Evolutionary conservation across 805 yeast species (phyloP).

Genomic region (Ogataea wickerhamii): DNA sequence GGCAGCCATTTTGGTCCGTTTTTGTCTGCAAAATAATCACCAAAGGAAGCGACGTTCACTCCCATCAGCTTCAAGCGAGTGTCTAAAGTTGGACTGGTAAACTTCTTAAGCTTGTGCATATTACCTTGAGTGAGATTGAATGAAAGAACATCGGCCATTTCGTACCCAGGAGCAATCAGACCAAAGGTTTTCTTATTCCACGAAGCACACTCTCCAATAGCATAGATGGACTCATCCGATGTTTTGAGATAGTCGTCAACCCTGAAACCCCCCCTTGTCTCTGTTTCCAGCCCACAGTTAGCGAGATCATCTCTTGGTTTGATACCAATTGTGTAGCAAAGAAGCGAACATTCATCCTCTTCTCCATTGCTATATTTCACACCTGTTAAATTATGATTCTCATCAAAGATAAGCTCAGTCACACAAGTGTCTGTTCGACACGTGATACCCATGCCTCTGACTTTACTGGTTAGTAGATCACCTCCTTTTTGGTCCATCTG

Average conservation of each 20-base stretch:
- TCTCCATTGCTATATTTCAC: conserved; percentile 30
- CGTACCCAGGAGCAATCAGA: conserved; percentile 38
- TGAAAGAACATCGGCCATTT: conserved; percentile 36
- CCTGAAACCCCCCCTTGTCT: conserved; percentile 30
- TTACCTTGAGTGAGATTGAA: conserved; percentile 36
- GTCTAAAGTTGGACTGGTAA: conserved; percentile 34
- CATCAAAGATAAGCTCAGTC: conserved; percentile 40
- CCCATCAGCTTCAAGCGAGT: conserved; percentile 37
- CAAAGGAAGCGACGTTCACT: conserved; percentile 38
- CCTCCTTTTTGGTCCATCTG: conserved; percentile 38
- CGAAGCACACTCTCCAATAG: conserved; percentile 37
- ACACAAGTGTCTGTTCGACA: conserved; percentile 50
- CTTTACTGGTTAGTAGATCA: conserved; percentile 38
- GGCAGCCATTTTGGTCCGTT: conserved; percentile 36
- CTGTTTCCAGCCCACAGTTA: conserved; percentile 20
- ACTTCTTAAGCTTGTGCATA: conserved; percentile 27
- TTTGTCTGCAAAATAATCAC: conserved; percentile 36
- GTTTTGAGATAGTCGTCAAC: conserved; percentile 29
- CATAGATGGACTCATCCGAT: conserved; percentile 28
- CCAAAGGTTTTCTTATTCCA: conserved; percentile 36
- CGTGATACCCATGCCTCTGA: conserved; percentile 48
- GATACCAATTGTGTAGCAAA: conserved; percentile 36
- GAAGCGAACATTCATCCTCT: conserved; percentile 30
- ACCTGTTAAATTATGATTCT: conserved; percentile 17
- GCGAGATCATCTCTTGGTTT: conserved; percentile 36